phyloP scores from a whole-genome alignment of 1,139 yeast genomes.

The Geotrichum macrosporum region DNA sequence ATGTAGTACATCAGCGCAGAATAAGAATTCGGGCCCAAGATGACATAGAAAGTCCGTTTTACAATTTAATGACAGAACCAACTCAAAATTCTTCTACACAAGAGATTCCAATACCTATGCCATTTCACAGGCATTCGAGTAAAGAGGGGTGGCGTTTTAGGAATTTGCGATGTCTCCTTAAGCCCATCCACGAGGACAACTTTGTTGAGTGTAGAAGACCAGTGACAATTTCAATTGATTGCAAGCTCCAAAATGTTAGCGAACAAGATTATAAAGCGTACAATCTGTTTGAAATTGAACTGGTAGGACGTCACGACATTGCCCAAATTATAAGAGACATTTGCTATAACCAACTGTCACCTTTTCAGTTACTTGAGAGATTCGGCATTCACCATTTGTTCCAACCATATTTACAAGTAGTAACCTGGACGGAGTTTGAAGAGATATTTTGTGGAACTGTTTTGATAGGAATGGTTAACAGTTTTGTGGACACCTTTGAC shows the following conservation, averaged over 20 bases:
- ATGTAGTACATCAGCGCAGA: no score
- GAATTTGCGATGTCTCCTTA: constrained; percentile 1
- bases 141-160: neutral
- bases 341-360: constrained; percentile 5
- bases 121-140: neutral
- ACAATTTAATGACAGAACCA: no score
- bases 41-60: no score
- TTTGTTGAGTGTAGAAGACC: neutral
- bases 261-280: neutral
- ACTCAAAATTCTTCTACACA: neutral
- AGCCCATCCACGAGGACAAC: neutral
- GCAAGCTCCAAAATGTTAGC: neutral
- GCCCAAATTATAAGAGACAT: neutral
- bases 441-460: constrained; percentile 1
- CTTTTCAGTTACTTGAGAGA: neutral
- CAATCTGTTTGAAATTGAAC: neutral
- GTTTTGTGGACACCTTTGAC: neutral
- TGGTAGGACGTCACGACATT: neutral
- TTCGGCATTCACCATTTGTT: neutral
- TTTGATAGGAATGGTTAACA: constrained; percentile 1
- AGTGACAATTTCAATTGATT: neutral
- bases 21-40: no score
- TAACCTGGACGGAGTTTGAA: constrained; percentile 8
- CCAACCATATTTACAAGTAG: constrained; percentile 2
- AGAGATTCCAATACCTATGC: neutral